Evolutionary conservation across 2,329 filamentous ascomycete species (phyloP), one percentile per base, ranked within the genome.

Genomic region (Beauveria pseudobassiana): DNA sequence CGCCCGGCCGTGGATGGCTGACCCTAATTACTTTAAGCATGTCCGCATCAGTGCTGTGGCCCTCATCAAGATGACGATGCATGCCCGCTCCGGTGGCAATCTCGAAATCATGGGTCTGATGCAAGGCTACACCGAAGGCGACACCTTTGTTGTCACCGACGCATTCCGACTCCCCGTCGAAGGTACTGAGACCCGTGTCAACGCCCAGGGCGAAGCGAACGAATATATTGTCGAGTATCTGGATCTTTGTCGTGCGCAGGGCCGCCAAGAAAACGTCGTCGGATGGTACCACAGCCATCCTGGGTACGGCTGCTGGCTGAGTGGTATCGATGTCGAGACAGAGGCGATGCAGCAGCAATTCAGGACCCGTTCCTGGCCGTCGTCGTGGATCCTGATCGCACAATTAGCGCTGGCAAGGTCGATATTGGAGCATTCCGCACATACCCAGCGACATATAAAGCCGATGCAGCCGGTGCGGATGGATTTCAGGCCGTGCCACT

Each of bases 211-310:
- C 67, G 93, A 98, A 68, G 95, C 93, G 59, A 96, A 98, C 78
- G 95, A 98, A 78, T 99, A 98, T 78, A 91, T 98, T 80, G 87
- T 96, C 60, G 85, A 90, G 66, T 98, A 96, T 72, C 82, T 96
- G 30, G 81, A 88, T 67, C 79, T 87, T 3, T 89, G 88, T 67
- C 84, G 93, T 63, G 87, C 93, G 70, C 90, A 79, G 83, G 91
- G 73, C 67, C 79, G 93, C 61, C 80, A 88, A 73, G 95, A 99
- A 76, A 98, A 99, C 73, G 90, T 91, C 0, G 89, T 99, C 18
- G 95, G 95, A 20, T 99, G 95, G 95, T 99, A 99, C 75, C 95
- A 99, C 76, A 93, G 88, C 67, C 95, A 99, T 73, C 95, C 95
- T 0, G 95, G 95, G 28, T 99, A 99, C 74, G 95, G 95, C 50